phyloP scores from a whole-genome alignment of 75 land plant species.

The Picea sitchensis region DNA sequence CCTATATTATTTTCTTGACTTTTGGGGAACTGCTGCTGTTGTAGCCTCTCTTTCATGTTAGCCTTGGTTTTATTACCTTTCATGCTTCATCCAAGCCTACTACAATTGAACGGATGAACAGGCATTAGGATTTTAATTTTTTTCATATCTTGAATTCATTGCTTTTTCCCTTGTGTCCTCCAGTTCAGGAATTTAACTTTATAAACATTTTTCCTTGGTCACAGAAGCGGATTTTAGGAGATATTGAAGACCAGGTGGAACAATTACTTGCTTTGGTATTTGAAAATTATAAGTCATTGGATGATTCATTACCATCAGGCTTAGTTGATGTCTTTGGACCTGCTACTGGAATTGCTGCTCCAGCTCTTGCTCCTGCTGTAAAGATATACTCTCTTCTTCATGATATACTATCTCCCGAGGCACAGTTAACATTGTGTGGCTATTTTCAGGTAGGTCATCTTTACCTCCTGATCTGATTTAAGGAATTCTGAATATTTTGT shows the following conservation, averaged over 20 bases:
- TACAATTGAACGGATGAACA: not conserved
- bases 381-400: slow-evolving; percentile 77
- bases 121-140: not conserved
- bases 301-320: slow-evolving; percentile 78
- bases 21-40: not conserved
- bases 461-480: not conserved
- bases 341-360: slow-evolving; percentile 60
- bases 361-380: slow-evolving; percentile 79
- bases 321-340: slow-evolving; percentile 57
- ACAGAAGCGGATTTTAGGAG: slow-evolving; percentile 83
- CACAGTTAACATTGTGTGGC: slow-evolving; percentile 62
- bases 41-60: not conserved
- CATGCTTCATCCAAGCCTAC: not conserved
- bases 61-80: not conserved
- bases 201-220: not conserved
- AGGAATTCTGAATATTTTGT: not conserved
- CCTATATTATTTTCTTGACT: too few species aligned
- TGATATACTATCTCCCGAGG: slow-evolving; percentile 81
- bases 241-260: slow-evolving; percentile 66
- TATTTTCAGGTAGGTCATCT: slow-evolving; percentile 69
- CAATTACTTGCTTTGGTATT: slow-evolving; percentile 69
- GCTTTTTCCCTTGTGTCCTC: not conserved
- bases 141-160: not conserved
- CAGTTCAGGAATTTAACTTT: not conserved
- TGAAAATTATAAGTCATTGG: slow-evolving; percentile 97